Conservation (phyloP, 108 stramenopile species). For the Stephanodiscus minutulus region DNA sequence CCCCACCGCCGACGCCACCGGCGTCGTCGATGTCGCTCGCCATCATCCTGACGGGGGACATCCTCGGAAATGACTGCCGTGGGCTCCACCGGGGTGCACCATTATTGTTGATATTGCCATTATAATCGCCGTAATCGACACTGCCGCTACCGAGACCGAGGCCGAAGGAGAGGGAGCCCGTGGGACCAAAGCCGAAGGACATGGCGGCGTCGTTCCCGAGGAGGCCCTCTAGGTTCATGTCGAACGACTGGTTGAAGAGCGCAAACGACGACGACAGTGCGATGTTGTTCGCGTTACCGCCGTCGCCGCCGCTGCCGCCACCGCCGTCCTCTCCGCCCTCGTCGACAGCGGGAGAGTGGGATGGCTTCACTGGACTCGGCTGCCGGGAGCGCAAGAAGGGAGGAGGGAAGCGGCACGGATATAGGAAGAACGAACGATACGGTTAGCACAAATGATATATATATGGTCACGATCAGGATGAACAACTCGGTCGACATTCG, state of each 20-base stretch:
- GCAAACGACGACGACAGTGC: constrained; percentile 75
- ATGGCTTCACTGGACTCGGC: constrained; percentile 58
- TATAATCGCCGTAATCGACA: constrained; percentile 26
- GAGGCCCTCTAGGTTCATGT: constrained; percentile 66
- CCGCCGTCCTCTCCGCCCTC: not conserved
- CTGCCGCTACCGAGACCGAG: constrained; percentile 33
- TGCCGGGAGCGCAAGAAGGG: constrained; percentile 23
- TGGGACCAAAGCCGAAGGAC: constrained; percentile 44
- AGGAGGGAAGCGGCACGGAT: not conserved
- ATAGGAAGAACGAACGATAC: not conserved
- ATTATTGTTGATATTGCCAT: constrained; percentile 6
- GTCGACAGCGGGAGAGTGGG: not conserved
- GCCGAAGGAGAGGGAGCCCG: constrained; percentile 67
- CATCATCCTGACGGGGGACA: not conserved
- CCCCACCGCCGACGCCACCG: not conserved
- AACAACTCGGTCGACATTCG: no score
- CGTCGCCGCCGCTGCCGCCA: not conserved
- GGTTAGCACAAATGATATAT: no score
- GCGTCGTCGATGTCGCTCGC: not conserved
- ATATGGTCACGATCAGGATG: no score
- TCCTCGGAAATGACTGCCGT: not conserved
- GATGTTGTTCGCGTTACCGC: constrained; percentile 27
- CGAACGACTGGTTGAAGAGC: constrained; percentile 85
- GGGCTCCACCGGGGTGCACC: not conserved
- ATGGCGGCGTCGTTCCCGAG: constrained; percentile 58